Evolutionary conservation across 768 basidiomycete species (phyloP).

Genomic region (Termitomyces sp.): DNA sequence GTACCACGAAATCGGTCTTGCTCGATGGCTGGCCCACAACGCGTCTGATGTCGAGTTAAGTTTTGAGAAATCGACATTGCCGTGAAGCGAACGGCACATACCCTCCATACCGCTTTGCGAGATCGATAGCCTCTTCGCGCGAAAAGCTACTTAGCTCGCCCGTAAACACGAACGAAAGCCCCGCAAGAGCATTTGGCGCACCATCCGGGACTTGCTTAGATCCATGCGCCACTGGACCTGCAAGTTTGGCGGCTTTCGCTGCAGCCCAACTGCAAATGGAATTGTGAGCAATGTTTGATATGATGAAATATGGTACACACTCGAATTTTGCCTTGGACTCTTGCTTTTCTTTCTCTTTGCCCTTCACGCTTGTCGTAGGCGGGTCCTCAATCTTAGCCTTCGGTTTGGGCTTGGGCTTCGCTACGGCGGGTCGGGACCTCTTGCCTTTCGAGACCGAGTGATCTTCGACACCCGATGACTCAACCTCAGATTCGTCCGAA

Average conservation of each 20-base stretch:
- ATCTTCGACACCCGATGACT: conserved; percentile 21
- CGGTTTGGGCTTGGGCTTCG: conserved; percentile 18
- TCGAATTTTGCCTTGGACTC: conserved; percentile 24
- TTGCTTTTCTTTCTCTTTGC: conserved; percentile 18
- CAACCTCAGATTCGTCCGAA: conserved; percentile 14
- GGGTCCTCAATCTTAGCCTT: conserved; percentile 13
- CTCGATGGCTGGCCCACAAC: conserved; percentile 87
- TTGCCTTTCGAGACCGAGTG: conserved; percentile 4
- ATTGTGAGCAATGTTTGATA: not conserved
- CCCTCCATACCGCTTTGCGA: conserved; percentile 94
- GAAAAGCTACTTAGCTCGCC: conserved; percentile 88
- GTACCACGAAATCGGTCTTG: conserved; percentile 85
- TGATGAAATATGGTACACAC: conserved; percentile 17
- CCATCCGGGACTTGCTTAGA: conserved; percentile 75
- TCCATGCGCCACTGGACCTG: conserved; percentile 64
- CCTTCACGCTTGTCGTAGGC: conserved; percentile 4
- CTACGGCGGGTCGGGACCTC: conserved; percentile 10
- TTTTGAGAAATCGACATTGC: not conserved
- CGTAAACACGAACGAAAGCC: conserved; percentile 92
- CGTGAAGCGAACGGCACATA: conserved; percentile 36
- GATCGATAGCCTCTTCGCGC: conserved; percentile 81
- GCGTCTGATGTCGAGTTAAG: conserved; percentile 48
- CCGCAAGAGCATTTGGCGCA: conserved; percentile 70
- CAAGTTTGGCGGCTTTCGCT: conserved; percentile 56
- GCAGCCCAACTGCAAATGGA: conserved; percentile 40